Evolutionary conservation across 768 basidiomycete species (phyloP).

Genomic region (Suillus fuscotomentosus): DNA sequence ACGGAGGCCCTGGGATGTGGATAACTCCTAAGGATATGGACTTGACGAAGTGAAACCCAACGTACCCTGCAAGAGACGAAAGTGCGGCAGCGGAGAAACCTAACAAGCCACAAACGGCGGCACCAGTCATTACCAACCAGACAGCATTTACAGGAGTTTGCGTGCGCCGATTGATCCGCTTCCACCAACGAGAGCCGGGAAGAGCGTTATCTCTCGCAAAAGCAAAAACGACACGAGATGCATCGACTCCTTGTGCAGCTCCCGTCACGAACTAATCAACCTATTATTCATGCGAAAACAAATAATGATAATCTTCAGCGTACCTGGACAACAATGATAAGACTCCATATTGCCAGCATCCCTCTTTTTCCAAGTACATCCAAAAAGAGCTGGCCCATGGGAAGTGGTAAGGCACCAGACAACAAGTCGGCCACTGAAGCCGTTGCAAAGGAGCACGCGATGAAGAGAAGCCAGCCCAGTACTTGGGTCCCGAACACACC

Average conservation of each 20-base stretch:
- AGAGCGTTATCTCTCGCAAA: conserved; percentile 74
- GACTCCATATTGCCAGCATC: conserved; percentile 72
- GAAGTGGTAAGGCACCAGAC: conserved; percentile 50
- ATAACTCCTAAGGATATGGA: not conserved
- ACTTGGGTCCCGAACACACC: conserved; percentile 58
- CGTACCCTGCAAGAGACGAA: conserved; percentile 65
- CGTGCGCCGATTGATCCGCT: conserved; percentile 53
- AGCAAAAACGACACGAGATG: conserved; percentile 73
- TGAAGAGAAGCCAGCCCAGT: conserved; percentile 64
- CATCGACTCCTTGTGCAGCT: conserved; percentile 73
- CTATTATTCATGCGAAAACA: not conserved
- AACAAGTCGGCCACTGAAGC: conserved; percentile 52
- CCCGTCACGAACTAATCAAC: conserved; percentile 60
- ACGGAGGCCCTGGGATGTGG: conserved; percentile 54
- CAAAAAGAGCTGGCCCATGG: conserved; percentile 72
- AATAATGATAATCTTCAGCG: not conserved
- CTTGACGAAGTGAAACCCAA: conserved; percentile 4
- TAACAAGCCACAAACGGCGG: conserved; percentile 59
- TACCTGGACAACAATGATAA: conserved; percentile 64
- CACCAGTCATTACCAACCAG: conserved; percentile 63
- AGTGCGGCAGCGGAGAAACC: conserved; percentile 66
- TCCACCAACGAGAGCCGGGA: conserved; percentile 72
- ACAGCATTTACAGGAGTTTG: conserved; percentile 75
- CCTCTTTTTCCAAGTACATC: conserved; percentile 64
- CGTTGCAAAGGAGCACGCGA: conserved; percentile 65